These are phyloP conservation scores for Epichloe baconii DNA, from an alignment of 2,329 filamentous ascomycete species.

Conservation along the genomic window DNA sequence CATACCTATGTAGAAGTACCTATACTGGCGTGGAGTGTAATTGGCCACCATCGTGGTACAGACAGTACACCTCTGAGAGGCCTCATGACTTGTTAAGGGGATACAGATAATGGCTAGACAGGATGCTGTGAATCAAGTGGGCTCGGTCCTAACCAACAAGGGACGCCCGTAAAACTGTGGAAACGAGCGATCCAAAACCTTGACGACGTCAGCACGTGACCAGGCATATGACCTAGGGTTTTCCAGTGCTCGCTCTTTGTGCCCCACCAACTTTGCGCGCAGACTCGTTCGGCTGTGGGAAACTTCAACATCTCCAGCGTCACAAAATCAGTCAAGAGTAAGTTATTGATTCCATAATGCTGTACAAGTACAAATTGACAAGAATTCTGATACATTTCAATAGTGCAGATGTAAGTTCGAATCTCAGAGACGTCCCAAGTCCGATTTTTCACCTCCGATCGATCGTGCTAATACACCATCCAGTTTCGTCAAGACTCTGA, in stretches of 20 bases:
- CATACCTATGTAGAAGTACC: too few species aligned
- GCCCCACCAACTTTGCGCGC: slow-evolving; percentile 33
- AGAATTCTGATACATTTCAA: slow-evolving; percentile 33
- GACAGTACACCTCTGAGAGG: too few species aligned
- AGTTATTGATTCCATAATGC: slow-evolving; percentile 21
- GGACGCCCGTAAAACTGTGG: too few species aligned
- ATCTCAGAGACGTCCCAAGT: slow-evolving; percentile 7
- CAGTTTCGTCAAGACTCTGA: slow-evolving; percentile 99
- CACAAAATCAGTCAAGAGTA: slow-evolving; percentile 45
- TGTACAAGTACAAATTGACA: not conserved
- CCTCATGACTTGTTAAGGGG: too few species aligned
- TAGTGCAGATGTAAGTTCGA: slow-evolving; percentile 79
- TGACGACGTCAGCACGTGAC: slow-evolving; percentile 15
- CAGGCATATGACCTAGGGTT: slow-evolving; percentile 23
- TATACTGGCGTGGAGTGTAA: too few species aligned
- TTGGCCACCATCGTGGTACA: too few species aligned
- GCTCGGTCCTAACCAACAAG: too few species aligned
- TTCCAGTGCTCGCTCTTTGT: slow-evolving; percentile 17
- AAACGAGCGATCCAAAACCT: too few species aligned
- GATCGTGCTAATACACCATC: slow-evolving; percentile 17
- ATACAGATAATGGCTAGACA: too few species aligned
- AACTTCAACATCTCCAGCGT: slow-evolving; percentile 30
- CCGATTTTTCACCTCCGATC: not conserved
- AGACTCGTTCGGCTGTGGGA: slow-evolving; percentile 19
- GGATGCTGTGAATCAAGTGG: too few species aligned